Evolutionary conservation across 139 green algal genomes (phyloP), one percentile per base, ranked within the genome.

Genomic region (Chlorella ohadii): DNA sequence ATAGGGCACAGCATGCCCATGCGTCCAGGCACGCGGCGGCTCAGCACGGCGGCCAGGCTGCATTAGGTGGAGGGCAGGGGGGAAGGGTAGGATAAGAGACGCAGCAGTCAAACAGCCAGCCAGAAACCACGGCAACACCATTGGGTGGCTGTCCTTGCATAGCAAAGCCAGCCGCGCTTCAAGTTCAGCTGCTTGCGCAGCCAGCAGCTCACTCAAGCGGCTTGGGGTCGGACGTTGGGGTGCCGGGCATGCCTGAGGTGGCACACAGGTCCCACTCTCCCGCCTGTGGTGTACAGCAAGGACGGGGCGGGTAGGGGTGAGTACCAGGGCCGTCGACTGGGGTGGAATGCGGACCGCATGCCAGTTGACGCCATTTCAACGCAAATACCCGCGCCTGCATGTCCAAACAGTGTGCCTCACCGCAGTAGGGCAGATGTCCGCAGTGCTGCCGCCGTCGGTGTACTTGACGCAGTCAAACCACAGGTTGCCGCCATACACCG

Each of bases 371-470:
- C n/a, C n/a, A n/a, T n/a, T n/a, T n/a, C n/a, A n/a, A n/a, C n/a
- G n/a, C n/a, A n/a, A n/a, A n/a, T n/a, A n/a, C n/a, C n/a, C n/a
- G n/a, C n/a, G n/a, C n/a, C n/a, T n/a, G n/a, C n/a, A n/a, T n/a
- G n/a, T n/a, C n/a, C n/a, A n/a, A n/a, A n/a, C n/a, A 51, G 44
- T 51, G 9, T 51, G 16, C 22, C 65, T 20, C n/a, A 73, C 63
- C 78, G 44, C 28, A 0, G 63, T 83, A 41, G 78, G 63, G 78
- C 78, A 83, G 78, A 57, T 41, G n/a, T 83, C 76, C 2, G 63
- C 28, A 15, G 70, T 59, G 25, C 41, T 36, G 25, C 65, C 38
- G 59, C 17, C 0, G n/a, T 38, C 44, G 11, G 28, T 25, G 17
- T 47, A 56, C 4, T 75, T 19, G 27, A 63, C 56, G 44, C 78